Evolutionary conservation across 805 yeast species (phyloP), one percentile per base, ranked within the genome.

Genomic region (Lachancea meyersii): DNA sequence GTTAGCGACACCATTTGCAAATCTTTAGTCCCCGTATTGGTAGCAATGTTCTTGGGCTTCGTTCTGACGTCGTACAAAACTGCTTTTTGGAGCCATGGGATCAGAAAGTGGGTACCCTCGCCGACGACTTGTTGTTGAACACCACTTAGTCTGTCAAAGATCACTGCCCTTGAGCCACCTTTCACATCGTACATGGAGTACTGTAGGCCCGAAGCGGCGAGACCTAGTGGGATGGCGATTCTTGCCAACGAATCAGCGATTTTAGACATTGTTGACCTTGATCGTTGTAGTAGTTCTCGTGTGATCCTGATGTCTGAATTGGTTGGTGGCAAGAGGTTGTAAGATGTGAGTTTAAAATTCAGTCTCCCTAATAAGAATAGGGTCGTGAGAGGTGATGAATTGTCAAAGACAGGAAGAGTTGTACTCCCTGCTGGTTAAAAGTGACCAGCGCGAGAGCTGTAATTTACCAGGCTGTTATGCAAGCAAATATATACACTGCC

Each of bases 11-110:
- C 98, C 75, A 84, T 91, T 68, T 93, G 98, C 67, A 93, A 73
- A 69, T 93, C 98, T 68, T 91, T 93, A 19, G 97, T 87, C 28
- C 98, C 98, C 1, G 98, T 93, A 50, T 88, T 86, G 18, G 97
- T 83, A 34, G 95, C 80, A 57, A 93, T 89, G 53, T 84, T 86
- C 67, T 93, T 82, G 27, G 98, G 97, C 60, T 80, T 84, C n/a
- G 96, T 89, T 61, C 97, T 77, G 22, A 93, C 96, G 63, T 93
- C 98, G 64, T 76, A 93, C 14, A 87, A 69, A 38, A 93, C 75
- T 3, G 97, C 94, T 62, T 79, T 81, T 64, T 93, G 98, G 51
- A 93, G 71, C 97, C 98, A 93, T 41, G 98, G 98, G 41, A 93
- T 64, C 50, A 89, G 70, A 65, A 93, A 93, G 66, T 93, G 97